Evolutionary conservation across 2,329 filamentous ascomycete genomes (phyloP), one percentile per base, ranked within the genome.

Genomic region (Colletotrichum horii): DNA sequence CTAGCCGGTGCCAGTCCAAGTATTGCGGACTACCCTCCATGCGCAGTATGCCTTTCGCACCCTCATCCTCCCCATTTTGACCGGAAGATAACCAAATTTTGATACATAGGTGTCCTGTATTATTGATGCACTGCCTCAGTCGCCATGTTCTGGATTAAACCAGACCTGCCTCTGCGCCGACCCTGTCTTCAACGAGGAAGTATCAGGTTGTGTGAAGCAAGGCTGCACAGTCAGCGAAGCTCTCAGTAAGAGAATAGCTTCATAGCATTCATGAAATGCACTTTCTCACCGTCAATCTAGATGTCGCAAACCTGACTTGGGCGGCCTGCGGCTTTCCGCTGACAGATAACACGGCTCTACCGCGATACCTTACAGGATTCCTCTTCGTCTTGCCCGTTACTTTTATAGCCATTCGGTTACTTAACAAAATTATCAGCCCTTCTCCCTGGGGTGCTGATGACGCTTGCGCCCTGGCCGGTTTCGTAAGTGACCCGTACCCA

Each of bases 101-200:
- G 1, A 2, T 16, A 26, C 7, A 22, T 3, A 66, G 48, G 15
- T 66, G 2, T n/a, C n/a, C 24, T 70, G 68, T 22, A 70, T 70
- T 4, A 11, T 65, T 8, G 28, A 70, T 12, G 61, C 43, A 8
- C 38, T 71, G 12, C 69, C 61, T 16, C 61, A 71, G 22, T 71
- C 69, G 14, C 26, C 61, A 12, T 71, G 69, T 4, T 38, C 22
- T 11, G 32, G 48, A 2, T 4, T 56, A 9, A 58, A 71, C 24
- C 69, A 66, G 26, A 43, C 69, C 4, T 66, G 69, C 38, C 69
- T 71, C 15, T 71, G 69, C 19, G 43, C 43, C 15, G 61, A 66
- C 7, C 8, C 48, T 0, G 15, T 26, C 2, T 71, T 66, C 30
- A 66, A 38, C 32, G 22, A 38, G 15, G 16, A 28, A 19, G 69